Percentiles rank a stretch among this genome's conserved stretches.
Conservation (phyloP, 2,329 filamentous ascomycete species). For the Fusarium illudens region DNA sequence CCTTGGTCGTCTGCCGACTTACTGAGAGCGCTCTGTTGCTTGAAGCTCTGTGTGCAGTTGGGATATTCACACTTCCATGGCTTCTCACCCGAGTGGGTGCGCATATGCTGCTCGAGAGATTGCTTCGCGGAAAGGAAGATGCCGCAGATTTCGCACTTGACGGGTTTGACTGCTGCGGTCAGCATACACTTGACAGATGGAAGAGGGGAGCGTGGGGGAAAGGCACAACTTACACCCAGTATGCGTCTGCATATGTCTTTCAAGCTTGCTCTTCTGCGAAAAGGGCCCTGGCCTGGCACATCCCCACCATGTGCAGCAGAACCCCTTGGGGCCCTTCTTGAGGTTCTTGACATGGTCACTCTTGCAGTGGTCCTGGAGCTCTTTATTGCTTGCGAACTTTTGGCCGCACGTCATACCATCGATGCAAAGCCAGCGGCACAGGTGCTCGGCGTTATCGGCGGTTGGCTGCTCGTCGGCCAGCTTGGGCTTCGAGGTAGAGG, state of each 20-base stretch:
- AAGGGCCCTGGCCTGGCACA: slow-evolving; percentile 65
- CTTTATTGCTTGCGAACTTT: slow-evolving; percentile 54
- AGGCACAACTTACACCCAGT: slow-evolving; percentile 63
- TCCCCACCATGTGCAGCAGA: slow-evolving; percentile 64
- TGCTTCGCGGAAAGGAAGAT: slow-evolving; percentile 71
- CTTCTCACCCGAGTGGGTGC: slow-evolving; percentile 72
- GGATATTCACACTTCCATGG: slow-evolving; percentile 64
- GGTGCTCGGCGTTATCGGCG: slow-evolving; percentile 39
- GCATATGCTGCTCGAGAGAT: slow-evolving; percentile 71
- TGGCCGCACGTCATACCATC: slow-evolving; percentile 44
- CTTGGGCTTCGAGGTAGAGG: slow-evolving; percentile 22
- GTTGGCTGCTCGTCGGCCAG: slow-evolving; percentile 23
- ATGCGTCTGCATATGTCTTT: slow-evolving; percentile 71
- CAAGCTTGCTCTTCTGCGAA: slow-evolving; percentile 68
- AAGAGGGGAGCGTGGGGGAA: background rate
- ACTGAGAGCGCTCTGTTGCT: slow-evolving; percentile 74
- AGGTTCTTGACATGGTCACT: slow-evolving; percentile 57
- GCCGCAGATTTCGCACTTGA: slow-evolving; percentile 63
- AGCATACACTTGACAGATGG: slow-evolving; percentile 4
- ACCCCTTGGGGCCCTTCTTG: slow-evolving; percentile 56
- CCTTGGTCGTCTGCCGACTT: slow-evolving; percentile 42
- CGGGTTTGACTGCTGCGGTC: slow-evolving; percentile 62
- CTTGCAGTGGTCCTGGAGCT: slow-evolving; percentile 65
- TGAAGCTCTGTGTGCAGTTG: slow-evolving; percentile 67
- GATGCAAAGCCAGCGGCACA: slow-evolving; percentile 47